Evolutionary conservation across 345 rosid species (phyloP).

Genomic region (Fremontodendron californicum): DNA sequence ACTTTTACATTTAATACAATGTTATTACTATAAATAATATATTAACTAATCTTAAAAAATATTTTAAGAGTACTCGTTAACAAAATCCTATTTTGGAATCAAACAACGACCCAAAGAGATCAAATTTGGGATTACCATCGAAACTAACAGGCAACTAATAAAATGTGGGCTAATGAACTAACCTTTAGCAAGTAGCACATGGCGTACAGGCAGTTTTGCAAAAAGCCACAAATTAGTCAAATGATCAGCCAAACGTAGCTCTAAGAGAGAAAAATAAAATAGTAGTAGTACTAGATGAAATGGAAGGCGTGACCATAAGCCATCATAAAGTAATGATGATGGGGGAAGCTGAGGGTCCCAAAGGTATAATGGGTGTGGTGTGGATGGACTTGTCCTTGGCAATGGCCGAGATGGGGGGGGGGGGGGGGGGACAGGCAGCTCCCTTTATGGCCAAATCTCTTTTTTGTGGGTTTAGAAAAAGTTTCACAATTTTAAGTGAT

Average conservation of each 20-base stretch:
- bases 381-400: conserved; percentile 19
- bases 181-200: neutral
- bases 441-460: conserved; percentile 23
- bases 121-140: neutral
- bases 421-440: conserved; percentile 26
- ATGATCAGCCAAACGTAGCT: too few relatives aligned
- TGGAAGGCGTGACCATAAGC: conserved; percentile 55
- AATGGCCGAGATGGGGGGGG: neutral
- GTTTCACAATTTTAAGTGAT: conserved; percentile 12
- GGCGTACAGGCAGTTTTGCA: too few relatives aligned
- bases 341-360: conserved; percentile 23
- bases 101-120: too few relatives aligned
- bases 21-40: too few relatives aligned
- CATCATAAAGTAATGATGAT: conserved; percentile 61
- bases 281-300: too few relatives aligned
- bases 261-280: too few relatives aligned
- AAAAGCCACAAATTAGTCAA: too few relatives aligned
- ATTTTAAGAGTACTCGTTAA: too few relatives aligned
- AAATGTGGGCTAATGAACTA: neutral
- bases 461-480: neutral
- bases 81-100: too few relatives aligned
- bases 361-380: conserved; percentile 18
- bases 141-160: neutral
- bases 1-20: too few relatives aligned
- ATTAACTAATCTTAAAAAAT: too few relatives aligned